Evolutionary conservation across 495 filamentous ascomycete genomes (phyloP).

Genomic region (Hypoxylon subgilvum): DNA sequence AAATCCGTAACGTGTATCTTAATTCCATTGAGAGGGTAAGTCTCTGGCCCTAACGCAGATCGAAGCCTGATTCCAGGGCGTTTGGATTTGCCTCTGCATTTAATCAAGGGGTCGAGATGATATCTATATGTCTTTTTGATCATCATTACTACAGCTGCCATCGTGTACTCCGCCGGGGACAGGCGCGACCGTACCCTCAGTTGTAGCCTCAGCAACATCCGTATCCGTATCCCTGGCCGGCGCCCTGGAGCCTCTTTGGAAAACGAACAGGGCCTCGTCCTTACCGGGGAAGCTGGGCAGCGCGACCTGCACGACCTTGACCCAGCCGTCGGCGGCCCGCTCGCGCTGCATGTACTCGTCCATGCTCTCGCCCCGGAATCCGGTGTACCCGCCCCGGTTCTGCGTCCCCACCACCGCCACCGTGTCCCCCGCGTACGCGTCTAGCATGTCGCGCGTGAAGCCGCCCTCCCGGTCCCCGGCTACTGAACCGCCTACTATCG

Average conservation of each 20-base stretch:
- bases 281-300: constrained; percentile 63
- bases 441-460: constrained; percentile 61
- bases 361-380: constrained; percentile 58
- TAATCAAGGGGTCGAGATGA: too few relatives aligned
- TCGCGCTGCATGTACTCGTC: constrained; percentile 61
- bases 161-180: neutral
- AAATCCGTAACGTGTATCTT: too few relatives aligned
- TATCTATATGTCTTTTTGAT: too few relatives aligned
- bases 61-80: too few relatives aligned
- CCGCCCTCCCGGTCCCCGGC: constrained; percentile 42
- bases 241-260: constrained; percentile 43
- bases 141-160: neutral
- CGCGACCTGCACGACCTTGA: constrained; percentile 53
- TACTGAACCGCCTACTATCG: constrained; percentile 56
- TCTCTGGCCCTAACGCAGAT: too few relatives aligned
- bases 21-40: too few relatives aligned
- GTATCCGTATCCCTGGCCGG: constrained; percentile 5
- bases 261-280: constrained; percentile 62
- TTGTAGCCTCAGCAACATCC: neutral
- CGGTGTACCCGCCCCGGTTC: constrained; percentile 69
- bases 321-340: constrained; percentile 44
- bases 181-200: too few relatives aligned
- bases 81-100: too few relatives aligned
- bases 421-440: constrained; percentile 61
- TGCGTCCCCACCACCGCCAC: constrained; percentile 68